Conservation (phyloP, 192 early-diverging fungal species). For the Coemansia sp. region DNA sequence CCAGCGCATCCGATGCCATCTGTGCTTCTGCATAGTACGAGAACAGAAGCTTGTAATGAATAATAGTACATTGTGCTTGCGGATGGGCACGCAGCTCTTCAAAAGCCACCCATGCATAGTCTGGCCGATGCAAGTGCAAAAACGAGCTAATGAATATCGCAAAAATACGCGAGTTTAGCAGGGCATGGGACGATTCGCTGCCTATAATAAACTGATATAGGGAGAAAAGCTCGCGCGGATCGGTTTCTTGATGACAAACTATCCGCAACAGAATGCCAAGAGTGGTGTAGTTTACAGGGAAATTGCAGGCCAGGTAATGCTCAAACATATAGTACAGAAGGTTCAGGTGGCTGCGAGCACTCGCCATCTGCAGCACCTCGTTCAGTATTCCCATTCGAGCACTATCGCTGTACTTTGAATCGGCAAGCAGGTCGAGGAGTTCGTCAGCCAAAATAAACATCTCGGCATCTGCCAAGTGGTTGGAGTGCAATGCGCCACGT, state of each 20-base stretch:
- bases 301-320: conserved; percentile 9
- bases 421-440: conserved; percentile 15
- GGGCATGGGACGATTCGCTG: background rate
- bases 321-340: conserved; percentile 20
- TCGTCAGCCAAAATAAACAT: conserved; percentile 19
- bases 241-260: conserved; percentile 11
- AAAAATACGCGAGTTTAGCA: conserved; percentile 30
- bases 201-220: conserved; percentile 20
- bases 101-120: conserved; percentile 23
- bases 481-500: conserved; percentile 14
- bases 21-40: conserved; percentile 17
- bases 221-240: conserved; percentile 11
- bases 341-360: conserved; percentile 8
- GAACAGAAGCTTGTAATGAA: conserved; percentile 15
- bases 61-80: conserved; percentile 2
- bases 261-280: conserved; percentile 28
- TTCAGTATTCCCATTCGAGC: conserved; percentile 34
- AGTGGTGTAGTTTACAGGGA: conserved; percentile 28
- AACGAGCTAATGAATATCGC: conserved; percentile 38
- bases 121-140: conserved; percentile 17
- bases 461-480: conserved; percentile 1
- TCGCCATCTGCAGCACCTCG: conserved; percentile 24
- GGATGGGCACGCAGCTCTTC: conserved; percentile 25
- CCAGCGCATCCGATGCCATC: conserved; percentile 15
- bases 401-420: conserved; percentile 1